Conservation (phyloP, 2,329 filamentous ascomycete genomes). For the Colletotrichum sp. region DNA sequence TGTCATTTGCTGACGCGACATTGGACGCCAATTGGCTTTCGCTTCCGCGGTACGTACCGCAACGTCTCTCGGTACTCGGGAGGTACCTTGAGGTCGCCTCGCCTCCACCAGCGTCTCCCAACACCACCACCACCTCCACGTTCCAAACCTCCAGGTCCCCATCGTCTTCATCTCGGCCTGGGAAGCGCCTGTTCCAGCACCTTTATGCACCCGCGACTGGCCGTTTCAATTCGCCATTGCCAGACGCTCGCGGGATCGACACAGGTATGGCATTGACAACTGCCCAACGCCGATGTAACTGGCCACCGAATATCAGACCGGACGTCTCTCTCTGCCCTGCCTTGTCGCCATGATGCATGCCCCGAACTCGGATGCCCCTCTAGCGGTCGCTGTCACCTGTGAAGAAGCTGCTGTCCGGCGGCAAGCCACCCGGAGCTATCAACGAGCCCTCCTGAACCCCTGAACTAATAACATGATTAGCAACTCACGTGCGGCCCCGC, state of each 20-base stretch:
- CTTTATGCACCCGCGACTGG: not conserved
- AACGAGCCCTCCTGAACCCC: not conserved
- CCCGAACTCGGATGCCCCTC: not conserved
- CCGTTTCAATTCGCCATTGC: conserved; percentile 10
- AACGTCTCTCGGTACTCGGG: not conserved
- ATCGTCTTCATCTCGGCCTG: not conserved
- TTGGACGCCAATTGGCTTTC: not conserved
- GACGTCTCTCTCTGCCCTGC: not conserved
- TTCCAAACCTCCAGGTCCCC: not conserved
- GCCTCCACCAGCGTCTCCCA: not conserved
- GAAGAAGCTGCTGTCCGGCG: not conserved
- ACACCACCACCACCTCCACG: not conserved
- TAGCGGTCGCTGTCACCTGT: not conserved
- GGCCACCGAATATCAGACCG: not conserved
- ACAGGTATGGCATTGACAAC: conserved; percentile 10
- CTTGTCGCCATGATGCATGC: not conserved
- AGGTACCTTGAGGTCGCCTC: not conserved
- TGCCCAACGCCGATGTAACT: not conserved
- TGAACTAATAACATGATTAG: conserved; percentile 5
- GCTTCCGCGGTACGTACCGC: not conserved
- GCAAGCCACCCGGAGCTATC: not conserved
- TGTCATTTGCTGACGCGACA: conserved; percentile 12
- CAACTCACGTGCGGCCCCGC: not conserved
- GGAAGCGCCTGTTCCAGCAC: conserved; percentile 16
- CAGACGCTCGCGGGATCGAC: not conserved